A percentile compares a stretch with the other conserved stretches of the same genome.
Evolutionary conservation across 192 early-diverging fungal genomes (phyloP).

Genomic region (Mortierella alpina): DNA sequence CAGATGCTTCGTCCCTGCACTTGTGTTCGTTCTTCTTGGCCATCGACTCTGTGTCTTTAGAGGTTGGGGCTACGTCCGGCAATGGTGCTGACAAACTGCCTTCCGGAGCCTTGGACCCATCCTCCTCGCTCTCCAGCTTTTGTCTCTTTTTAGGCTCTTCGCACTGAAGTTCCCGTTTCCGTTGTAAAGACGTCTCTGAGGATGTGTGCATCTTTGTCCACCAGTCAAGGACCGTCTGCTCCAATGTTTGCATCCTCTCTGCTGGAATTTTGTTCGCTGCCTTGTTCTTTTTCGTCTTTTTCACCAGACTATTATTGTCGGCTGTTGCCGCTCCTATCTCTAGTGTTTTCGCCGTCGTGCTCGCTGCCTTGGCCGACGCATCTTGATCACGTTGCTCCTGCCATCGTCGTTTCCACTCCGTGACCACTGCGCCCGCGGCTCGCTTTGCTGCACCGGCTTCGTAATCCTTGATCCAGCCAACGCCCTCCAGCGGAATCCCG

Average conservation of each 20-base stretch:
- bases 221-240: slow-evolving; percentile 22
- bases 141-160: slow-evolving; percentile 4
- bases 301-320: background rate
- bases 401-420: slow-evolving; percentile 44
- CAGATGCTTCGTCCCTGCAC: background rate
- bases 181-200: background rate
- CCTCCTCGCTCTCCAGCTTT: background rate
- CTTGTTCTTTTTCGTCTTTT: slow-evolving; percentile 5
- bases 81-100: background rate
- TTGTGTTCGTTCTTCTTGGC: background rate
- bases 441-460: slow-evolving; percentile 38
- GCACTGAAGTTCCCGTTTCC: background rate
- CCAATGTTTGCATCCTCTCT: slow-evolving; percentile 19
- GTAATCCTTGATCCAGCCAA: slow-evolving; percentile 48
- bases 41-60: background rate
- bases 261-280: slow-evolving; percentile 37
- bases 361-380: background rate
- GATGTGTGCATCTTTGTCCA: slow-evolving; percentile 2
- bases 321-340: background rate
- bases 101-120: background rate
- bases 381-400: background rate
- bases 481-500: slow-evolving; percentile 37
- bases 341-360: background rate
- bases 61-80: background rate
- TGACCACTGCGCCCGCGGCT: slow-evolving; percentile 34